These are phyloP conservation scores for Neofusicoccum umdonicola DNA, from an alignment of 2,329 filamentous ascomycete genomes.

Conservation along the genomic window DNA sequence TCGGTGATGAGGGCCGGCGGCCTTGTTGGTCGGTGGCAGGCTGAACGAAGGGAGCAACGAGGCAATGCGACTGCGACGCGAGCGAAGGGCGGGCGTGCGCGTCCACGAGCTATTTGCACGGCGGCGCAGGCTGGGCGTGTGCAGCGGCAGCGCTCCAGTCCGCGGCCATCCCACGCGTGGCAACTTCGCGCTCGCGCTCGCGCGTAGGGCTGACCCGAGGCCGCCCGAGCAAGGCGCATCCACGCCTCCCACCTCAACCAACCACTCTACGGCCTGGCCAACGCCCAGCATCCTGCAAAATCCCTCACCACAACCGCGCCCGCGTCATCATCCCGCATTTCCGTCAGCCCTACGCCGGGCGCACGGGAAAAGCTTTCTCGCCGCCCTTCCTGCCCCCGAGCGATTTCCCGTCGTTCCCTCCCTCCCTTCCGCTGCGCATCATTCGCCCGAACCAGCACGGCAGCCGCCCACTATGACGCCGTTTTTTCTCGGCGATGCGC, in stretches of 20 bases:
- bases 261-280: not conserved
- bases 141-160: not conserved
- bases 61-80: not conserved
- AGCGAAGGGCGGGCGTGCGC: not conserved
- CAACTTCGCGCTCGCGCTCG: not conserved
- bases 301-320: not conserved
- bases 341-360: slow-evolving; percentile 3
- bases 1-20: not conserved
- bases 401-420: not conserved
- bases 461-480: not conserved
- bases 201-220: slow-evolving; percentile 12
- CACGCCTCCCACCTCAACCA: not conserved
- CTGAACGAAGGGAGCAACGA: not conserved
- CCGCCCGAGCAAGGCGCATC: not conserved
- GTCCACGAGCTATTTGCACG: not conserved
- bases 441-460: not conserved
- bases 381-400: not conserved
- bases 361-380: not conserved
- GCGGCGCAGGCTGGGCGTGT: not conserved
- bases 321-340: slow-evolving; percentile 6
- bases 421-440: not conserved
- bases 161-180: not conserved
- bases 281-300: not conserved
- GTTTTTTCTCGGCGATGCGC: not conserved
- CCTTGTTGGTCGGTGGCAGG: not conserved